Evolutionary conservation across 1,139 yeast species (phyloP), one percentile per base, ranked within the genome.

Genomic region (Geotrichum bryndzae): DNA sequence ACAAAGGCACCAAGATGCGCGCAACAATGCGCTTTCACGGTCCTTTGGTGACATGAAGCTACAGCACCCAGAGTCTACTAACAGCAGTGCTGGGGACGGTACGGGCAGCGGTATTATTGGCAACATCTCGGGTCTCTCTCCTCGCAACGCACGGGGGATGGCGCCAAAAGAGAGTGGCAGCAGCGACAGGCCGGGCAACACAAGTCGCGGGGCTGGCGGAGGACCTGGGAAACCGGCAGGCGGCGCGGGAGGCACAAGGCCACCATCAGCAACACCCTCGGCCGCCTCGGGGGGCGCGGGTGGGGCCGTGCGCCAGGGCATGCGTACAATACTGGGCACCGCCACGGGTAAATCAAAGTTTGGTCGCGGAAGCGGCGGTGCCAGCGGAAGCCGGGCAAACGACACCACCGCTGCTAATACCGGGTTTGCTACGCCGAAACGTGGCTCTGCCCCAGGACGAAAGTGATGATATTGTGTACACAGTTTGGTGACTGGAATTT

Each of bases 1-100:
- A 72, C 82, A 82, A 62, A 77, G 75, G 56, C 86, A 86, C 61
- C 86, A 84, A 65, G 73, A 70, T 11, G 66, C 67, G n/a, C 64
- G 74, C 15, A 57, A 60, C 52, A 56, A 48, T 15, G 52, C 58
- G 3, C 57, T 60, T 8, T 56, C 65, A 7, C 18, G 60, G 41
- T 57, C 60, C 4, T 57, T 60, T 33, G 56, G 54, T 13, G 62
- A 60, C 33, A 41, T 57, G 33, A 60, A 56, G 13, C 31, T 56
- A 8, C 51, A 51, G 31, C 48, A n/a, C 10, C 22, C 48, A 15
- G 23, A 41, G 10, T 4, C 18, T n/a, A 41, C n/a, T 5, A 41
- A 29, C 33, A 41, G 41, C 25, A 54, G 62, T n/a, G n/a, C 55
- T 6, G 41, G 54, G 11, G 31, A 25, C n/a, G 54, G 25, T 3